Evolutionary conservation across 2,329 filamentous ascomycete species (phyloP).

Genomic region (Fusarium sp.): DNA sequence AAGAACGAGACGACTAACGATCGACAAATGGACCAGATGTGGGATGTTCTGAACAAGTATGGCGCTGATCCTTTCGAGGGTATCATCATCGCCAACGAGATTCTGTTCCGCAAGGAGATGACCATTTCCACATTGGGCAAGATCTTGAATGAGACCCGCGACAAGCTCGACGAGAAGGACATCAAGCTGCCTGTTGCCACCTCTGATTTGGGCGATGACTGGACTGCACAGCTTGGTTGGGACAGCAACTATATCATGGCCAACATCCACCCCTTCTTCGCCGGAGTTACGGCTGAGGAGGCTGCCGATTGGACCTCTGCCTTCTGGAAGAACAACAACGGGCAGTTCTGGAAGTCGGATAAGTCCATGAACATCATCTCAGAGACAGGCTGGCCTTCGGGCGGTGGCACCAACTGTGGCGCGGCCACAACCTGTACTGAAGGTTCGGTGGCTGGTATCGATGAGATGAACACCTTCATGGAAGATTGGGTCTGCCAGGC

Average conservation of each 20-base stretch:
- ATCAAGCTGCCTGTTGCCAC: constrained; percentile 85
- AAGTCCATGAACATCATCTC: constrained; percentile 81
- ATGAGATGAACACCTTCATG: constrained; percentile 89
- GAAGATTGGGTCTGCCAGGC: constrained; percentile 85
- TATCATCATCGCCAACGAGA: constrained; percentile 86
- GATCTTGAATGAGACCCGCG: constrained; percentile 76
- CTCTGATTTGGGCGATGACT: constrained; percentile 90
- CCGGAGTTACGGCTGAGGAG: constrained; percentile 75
- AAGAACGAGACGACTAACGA: constrained; percentile 84
- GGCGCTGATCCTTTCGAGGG: constrained; percentile 79
- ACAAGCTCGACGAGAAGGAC: constrained; percentile 76
- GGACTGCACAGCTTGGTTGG: constrained; percentile 76
- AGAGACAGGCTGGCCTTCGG: constrained; percentile 91
- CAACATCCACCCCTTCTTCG: constrained; percentile 97
- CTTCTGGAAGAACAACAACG: constrained; percentile 83
- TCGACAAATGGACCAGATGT: constrained; percentile 87
- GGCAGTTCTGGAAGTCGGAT: constrained; percentile 73
- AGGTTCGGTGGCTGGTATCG: constrained; percentile 82
- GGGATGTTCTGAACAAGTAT: constrained; percentile 80
- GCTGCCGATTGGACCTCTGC: constrained; percentile 84
- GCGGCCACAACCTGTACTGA: constrained; percentile 66
- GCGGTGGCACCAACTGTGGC: constrained; percentile 84
- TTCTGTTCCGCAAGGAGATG: constrained; percentile 82
- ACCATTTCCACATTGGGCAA: constrained; percentile 72
- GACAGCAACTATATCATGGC: constrained; percentile 92